Base-by-base conservation (phyloP, 805 yeast species). In the Ogataea pini region DNA sequence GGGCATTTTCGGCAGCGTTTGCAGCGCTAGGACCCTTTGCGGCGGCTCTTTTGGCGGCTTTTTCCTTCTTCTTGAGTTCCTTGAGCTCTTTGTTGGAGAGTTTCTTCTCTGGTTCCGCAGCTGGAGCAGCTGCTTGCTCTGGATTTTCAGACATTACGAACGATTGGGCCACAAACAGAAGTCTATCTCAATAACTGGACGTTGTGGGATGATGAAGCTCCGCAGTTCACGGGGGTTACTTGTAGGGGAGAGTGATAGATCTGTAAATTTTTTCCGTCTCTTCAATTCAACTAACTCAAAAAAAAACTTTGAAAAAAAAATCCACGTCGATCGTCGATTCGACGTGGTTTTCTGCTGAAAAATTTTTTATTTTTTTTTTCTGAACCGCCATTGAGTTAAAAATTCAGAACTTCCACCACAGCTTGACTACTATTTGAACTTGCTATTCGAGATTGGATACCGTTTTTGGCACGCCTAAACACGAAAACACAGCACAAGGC, bases 21-120 rank as follows among this genome's bases (percentile, higher is more conserved):
- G 52, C 14, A 14, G 48, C 48, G 2, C 51, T 36, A 7, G 82
- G 84, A 56, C 78, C 86, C 62, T 88, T 90, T 54, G 83, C 81
- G 2, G 96, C 96, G 2, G 96, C 94, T 64, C 98, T 77, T 65
- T 89, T 88, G 33, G 94, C 96, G 12, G 94, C 94, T 70, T 92
- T 91, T 61, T 90, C 96, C 59, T 81, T 81, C 73, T 90, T 91
- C 65, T 89, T 88, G 65, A 83, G 72, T 59, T 89, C 97, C 65
- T 91, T 91, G 52, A 89, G 73, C 66, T 91, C 96, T 59, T 89
- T 90, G 56, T 88, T 88, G 8, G 87, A 69, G 37, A 85, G 65
- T 47, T 46, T 25, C 36, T 42, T 49, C 17, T 46, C 49, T 27
- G 42, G 16, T 19, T 27, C 42, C 14, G 22, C 9, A 10, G 33